A percentile compares a stretch with the other conserved stretches of the same genome.
phyloP scores from a whole-genome alignment of 2,329 filamentous ascomycete species.

The Plenodomus tracheiphilus region DNA sequence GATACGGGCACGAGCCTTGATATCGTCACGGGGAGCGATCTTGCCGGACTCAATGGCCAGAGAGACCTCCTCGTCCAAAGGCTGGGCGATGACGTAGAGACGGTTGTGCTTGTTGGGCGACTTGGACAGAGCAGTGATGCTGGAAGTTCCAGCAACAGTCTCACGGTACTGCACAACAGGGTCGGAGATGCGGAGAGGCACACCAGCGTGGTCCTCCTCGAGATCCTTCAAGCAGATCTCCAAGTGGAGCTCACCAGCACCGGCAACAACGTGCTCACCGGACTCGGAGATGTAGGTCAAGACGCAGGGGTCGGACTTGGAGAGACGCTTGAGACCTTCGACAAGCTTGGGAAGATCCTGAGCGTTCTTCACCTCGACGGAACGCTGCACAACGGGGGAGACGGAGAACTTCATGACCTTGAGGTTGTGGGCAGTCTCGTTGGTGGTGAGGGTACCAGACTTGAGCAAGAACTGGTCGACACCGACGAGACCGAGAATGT shows the following conservation, averaged over 20 bases:
- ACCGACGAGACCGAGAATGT: slow-evolving; percentile 99
- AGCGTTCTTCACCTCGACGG: slow-evolving; percentile 99
- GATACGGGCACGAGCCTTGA: slow-evolving; percentile 96
- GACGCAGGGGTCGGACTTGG: slow-evolving; percentile 99
- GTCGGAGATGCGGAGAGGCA: slow-evolving; percentile 96
- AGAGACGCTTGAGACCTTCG: slow-evolving; percentile 99
- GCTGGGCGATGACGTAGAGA: slow-evolving; percentile 93
- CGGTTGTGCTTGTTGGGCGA: slow-evolving; percentile 99
- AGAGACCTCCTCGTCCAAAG: slow-evolving; percentile 88
- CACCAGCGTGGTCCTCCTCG: slow-evolving; percentile 98
- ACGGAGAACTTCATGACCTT: slow-evolving; percentile 99
- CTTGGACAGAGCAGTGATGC: slow-evolving; percentile 97
- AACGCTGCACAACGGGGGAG: slow-evolving; percentile 96
- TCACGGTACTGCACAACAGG: slow-evolving; percentile 99
- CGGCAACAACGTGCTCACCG: slow-evolving; percentile 98
- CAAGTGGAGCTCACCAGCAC: slow-evolving; percentile 98
- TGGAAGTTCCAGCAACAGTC: slow-evolving; percentile 81
- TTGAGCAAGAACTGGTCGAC: slow-evolving; percentile 99
- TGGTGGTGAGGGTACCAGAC: slow-evolving; percentile 98
- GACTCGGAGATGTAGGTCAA: slow-evolving; percentile 86
- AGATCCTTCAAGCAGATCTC: slow-evolving; percentile 99
- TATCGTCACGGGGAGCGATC: slow-evolving; percentile 93
- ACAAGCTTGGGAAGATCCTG: slow-evolving; percentile 99
- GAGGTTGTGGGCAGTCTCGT: slow-evolving; percentile 97
- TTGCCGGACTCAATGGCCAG: slow-evolving; percentile 89